Evolutionary conservation across 208 protist species (phyloP), one percentile per base, ranked within the genome.

Genomic region (Borovskyia barvae): DNA sequence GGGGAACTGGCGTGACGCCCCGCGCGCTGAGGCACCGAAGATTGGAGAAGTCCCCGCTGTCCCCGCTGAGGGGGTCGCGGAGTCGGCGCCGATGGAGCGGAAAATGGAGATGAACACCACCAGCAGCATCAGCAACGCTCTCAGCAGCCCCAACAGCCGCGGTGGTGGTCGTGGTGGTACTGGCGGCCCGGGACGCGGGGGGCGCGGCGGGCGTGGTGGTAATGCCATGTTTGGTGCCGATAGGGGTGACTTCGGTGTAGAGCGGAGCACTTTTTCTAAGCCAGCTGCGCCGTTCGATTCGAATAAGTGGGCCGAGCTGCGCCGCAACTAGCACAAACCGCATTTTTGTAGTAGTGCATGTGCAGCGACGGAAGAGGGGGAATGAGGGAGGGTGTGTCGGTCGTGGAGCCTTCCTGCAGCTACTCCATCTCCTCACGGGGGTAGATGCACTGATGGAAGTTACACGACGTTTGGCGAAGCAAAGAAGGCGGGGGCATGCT

Each of bases 1-100:
- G 17, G 78, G 76, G 49, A 82, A 80, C 61, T 92, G 85, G 81
- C 85, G 85, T 17, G 85, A 85, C 26, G 85, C 79, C 7, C 77
- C 80, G 4, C 65, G 75, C 35, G 59, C 52, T 7, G 72, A 84
- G 74, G 64, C 49, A 11, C 77, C 78, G 15, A 65, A 37, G 43
- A 58, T 40, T 37, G 51, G 60, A 46, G 49, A 60, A 39, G 36
- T 19, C 2, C n/a, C 53, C 17, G 57, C 20, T 7, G 41, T 35
- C 20, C 30, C 49, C 28, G 46, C 37, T 11, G 43, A n/a, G 49
- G 52, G 19, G 40, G 48, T 29, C 48, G 42, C n/a, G 43, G 55
- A 33, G 33, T 55, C 22, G 37, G 49, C 32, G 30, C 32, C 46
- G 50, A 47, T 11, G 26, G 65, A 30, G 57, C 46, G 39, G 33